These are phyloP conservation scores for Aspergillus pseudotamarii DNA, from an alignment of 2,329 filamentous ascomycete genomes.

Conservation along the genomic window DNA sequence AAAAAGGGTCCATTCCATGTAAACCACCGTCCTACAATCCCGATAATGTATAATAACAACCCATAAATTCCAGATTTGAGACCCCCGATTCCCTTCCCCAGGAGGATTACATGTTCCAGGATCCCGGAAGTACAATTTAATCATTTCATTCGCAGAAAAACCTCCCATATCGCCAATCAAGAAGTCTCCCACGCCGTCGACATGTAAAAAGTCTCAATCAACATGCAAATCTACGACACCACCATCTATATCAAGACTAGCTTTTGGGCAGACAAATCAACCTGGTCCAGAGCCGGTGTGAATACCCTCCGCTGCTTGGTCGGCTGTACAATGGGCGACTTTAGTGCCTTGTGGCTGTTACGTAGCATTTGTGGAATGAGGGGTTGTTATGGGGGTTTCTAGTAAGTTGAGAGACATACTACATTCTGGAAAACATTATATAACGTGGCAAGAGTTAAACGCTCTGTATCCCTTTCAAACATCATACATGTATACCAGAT, in stretches of 20 bases:
- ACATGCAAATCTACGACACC: background rate
- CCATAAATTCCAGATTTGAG: background rate
- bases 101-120: background rate
- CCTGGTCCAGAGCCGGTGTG: conserved; percentile 55
- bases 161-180: background rate
- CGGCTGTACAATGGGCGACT: conserved; percentile 60
- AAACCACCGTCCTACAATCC: background rate
- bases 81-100: background rate
- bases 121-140: background rate
- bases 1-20: background rate
- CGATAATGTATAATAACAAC: too few relatives aligned
- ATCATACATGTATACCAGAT: conserved; percentile 3
- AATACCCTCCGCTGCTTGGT: conserved; percentile 60
- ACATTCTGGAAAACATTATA: too few relatives aligned
- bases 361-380: conserved; percentile 54
- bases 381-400: conserved; percentile 55
- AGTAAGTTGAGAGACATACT: conserved; percentile 38
- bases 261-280: conserved; percentile 39
- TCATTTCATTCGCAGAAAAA: background rate
- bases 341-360: conserved; percentile 59
- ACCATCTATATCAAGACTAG: background rate
- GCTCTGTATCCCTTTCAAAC: too few relatives aligned
- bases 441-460: too few relatives aligned
- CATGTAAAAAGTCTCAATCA: background rate
- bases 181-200: background rate